Evolutionary conservation across 164 flowering plant species (phyloP).

Genomic region (Berberis thunbergii): DNA sequence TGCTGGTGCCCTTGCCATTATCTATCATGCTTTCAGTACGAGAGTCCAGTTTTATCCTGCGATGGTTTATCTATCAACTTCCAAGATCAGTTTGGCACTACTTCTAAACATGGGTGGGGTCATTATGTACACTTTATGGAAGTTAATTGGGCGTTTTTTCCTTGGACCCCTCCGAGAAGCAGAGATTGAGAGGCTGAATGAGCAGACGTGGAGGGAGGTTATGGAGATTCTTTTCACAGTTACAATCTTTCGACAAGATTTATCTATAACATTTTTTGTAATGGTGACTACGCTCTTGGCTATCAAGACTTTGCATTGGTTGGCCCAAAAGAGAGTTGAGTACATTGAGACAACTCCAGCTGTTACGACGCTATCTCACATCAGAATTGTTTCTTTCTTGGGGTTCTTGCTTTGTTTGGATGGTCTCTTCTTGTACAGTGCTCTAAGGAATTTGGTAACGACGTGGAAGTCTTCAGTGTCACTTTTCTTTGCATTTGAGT

Average conservation of each 20-base stretch:
- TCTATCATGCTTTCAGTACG: slow-evolving; percentile 85
- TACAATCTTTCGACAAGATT: slow-evolving; percentile 93
- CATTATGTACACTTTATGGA: slow-evolving; percentile 87
- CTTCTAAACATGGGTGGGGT: slow-evolving; percentile 92
- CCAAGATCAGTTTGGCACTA: slow-evolving; percentile 84
- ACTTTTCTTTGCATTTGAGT: slow-evolving; percentile 96
- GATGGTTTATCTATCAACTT: slow-evolving; percentile 80
- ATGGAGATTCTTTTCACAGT: slow-evolving; percentile 97
- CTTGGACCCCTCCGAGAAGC: slow-evolving; percentile 92
- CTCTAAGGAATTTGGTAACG: slow-evolving; percentile 50
- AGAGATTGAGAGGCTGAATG: slow-evolving; percentile 95
- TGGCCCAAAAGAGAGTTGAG: slow-evolving; percentile 97
- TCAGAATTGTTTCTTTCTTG: slow-evolving; percentile 83
- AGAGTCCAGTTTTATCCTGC: slow-evolving; percentile 96
- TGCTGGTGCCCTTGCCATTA: slow-evolving; percentile 49
- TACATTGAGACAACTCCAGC: slow-evolving; percentile 97
- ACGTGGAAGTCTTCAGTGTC: slow-evolving; percentile 82
- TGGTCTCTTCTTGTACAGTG: slow-evolving; percentile 58
- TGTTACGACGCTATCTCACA: slow-evolving; percentile 67
- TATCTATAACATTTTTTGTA: slow-evolving; percentile 73
- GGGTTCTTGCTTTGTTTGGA: slow-evolving; percentile 78
- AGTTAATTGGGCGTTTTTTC: slow-evolving; percentile 58
- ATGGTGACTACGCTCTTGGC: slow-evolving; percentile 82
- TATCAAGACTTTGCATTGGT: slow-evolving; percentile 94
- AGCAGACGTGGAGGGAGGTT: slow-evolving; percentile 96